Conservation (phyloP, 2,329 filamentous ascomycete genomes). For the Aspergillus ochraceus region DNA sequence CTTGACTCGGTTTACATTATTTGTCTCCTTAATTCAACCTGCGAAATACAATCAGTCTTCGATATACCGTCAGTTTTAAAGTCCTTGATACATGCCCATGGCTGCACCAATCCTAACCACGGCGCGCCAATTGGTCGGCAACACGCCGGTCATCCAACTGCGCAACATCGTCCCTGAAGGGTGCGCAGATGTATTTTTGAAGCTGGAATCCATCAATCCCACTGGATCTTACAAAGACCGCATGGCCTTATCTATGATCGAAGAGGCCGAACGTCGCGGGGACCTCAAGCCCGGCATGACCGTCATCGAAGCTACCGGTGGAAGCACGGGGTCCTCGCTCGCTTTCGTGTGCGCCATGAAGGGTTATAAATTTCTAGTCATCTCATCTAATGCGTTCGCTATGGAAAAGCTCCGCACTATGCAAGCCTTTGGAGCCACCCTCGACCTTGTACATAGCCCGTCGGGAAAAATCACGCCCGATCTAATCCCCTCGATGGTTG, state of each 20-base stretch:
- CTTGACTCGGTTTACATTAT: too few relatives aligned
- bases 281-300: constrained; percentile 90
- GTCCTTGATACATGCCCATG: too few relatives aligned
- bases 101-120: too few relatives aligned
- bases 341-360: constrained; percentile 17
- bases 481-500: constrained; percentile 10
- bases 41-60: too few relatives aligned
- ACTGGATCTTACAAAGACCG: constrained; percentile 85
- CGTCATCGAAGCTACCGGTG: constrained; percentile 88
- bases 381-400: constrained; percentile 14
- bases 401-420: constrained; percentile 13
- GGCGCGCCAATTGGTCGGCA: constrained; percentile 59
- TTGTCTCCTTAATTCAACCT: too few relatives aligned
- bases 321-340: constrained; percentile 62
- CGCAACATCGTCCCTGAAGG: constrained; percentile 81
- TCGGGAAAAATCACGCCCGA: constrained; percentile 9
- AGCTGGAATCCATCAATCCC: constrained; percentile 82
- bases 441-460: constrained; percentile 12
- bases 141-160: constrained; percentile 80
- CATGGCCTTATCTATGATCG: constrained; percentile 88
- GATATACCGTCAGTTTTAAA: too few relatives aligned
- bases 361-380: constrained; percentile 12
- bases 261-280: constrained; percentile 80
- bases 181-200: constrained; percentile 76
- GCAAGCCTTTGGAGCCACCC: constrained; percentile 11